Evolutionary conservation across 1,284 basidiomycete species (phyloP).

Genomic region (Coriolopsis trogii): DNA sequence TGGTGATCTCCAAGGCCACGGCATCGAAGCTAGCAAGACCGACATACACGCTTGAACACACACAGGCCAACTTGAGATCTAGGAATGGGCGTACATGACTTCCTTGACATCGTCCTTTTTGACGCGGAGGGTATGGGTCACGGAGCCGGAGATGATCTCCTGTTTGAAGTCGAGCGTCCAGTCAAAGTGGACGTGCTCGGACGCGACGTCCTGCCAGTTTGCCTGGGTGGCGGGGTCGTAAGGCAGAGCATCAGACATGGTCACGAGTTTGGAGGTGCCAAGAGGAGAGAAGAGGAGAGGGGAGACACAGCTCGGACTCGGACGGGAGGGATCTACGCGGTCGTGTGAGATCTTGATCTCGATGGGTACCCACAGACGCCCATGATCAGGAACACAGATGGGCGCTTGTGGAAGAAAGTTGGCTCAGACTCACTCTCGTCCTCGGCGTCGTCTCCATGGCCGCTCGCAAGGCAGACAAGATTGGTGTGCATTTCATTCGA

Average conservation of each 20-base stretch:
- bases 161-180: slow-evolving; percentile 84
- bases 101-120: slow-evolving; percentile 62
- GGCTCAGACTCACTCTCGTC: too few relatives aligned
- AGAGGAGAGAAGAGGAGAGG: not conserved
- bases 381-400: not conserved
- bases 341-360: slow-evolving; percentile 15
- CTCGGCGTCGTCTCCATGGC: not conserved
- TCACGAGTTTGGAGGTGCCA: slow-evolving; percentile 4
- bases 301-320: not conserved
- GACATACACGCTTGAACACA: too few relatives aligned
- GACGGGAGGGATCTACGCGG: not conserved
- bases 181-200: slow-evolving; percentile 74
- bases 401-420: slow-evolving; percentile 14
- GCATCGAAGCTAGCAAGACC: slow-evolving; percentile 85
- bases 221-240: slow-evolving; percentile 77
- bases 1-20: slow-evolving; percentile 67
- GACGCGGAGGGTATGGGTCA: slow-evolving; percentile 66
- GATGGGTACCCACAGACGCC: not conserved
- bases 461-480: slow-evolving; percentile 32
- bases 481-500: slow-evolving; percentile 26
- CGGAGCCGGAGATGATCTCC: slow-evolving; percentile 73
- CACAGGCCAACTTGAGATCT: not conserved
- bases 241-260: slow-evolving; percentile 13
- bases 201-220: slow-evolving; percentile 74
- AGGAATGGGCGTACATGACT: slow-evolving; percentile 52